Evolutionary conservation across 1,284 basidiomycete species (phyloP), one percentile per base, ranked within the genome.

Genomic region (Boletellus deceptivus): DNA sequence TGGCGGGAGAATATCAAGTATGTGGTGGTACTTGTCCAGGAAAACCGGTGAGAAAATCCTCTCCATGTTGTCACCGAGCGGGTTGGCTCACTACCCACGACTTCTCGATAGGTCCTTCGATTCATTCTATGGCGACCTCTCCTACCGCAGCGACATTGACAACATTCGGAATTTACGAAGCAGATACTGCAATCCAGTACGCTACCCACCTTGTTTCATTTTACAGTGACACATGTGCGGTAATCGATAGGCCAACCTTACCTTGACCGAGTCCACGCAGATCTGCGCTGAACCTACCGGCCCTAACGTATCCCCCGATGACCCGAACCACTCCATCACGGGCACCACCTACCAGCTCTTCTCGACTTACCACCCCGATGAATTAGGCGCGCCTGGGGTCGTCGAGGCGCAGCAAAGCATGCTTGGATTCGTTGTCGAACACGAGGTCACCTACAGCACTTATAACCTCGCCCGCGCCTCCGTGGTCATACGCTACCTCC

Each of bases 51-150:
- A 62, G 42, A 4, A 27, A 13, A 17, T 22, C 17, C 34, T 16
- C 6, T 34, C 18, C 18, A 20, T 1, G 20, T 22, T 33, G 10
- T 18, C 29, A 18, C 18, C 14, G 11, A 43, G 13, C 14, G 5
- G 8, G n/a, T 3, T 1, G 8, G 22, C 17, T 36, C 6, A 49
- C 50, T 43, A 17, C 37, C 11, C 4, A 2, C 6, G 4, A 9
- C 1, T 6, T 40, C 20, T 22, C 9, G 2, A 33, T 38, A 62
- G 60, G 3, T 62, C 60, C 9, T 65, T 62, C 20, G 61, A 65
- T 47, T 64, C 53, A 20, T 60, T 58, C 52, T 65, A 64, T 47
- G 63, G 61, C 13, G 61, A 62, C 18, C 63, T 62, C 41, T 65
- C 63, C 6, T 65, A 59, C 42, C 56, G 63, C 4, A 33, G 16